phyloP scores from a whole-genome alignment of 179 eudicot genomes.

The Heliamphora ciliata region DNA sequence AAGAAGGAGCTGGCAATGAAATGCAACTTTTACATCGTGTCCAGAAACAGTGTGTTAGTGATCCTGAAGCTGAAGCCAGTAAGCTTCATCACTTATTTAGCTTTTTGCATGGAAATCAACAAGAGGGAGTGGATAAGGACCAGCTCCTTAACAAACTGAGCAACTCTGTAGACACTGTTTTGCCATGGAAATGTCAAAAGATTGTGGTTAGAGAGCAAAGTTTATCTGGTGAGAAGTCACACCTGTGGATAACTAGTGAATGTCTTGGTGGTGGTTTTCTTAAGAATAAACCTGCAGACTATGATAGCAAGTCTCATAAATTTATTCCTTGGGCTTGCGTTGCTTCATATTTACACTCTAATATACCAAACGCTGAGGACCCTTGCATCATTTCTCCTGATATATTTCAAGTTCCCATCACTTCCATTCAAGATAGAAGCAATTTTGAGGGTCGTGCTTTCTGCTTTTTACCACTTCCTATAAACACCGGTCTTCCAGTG shows the following conservation, averaged over 20 bases:
- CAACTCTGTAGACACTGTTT: slow-evolving; percentile 40
- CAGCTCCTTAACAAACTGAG: slow-evolving; percentile 66
- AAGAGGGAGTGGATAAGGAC: slow-evolving; percentile 47
- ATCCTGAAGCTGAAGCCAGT: slow-evolving; percentile 51
- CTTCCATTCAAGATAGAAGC: slow-evolving; percentile 26
- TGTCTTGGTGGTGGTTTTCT: slow-evolving; percentile 56
- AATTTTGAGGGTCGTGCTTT: slow-evolving; percentile 95
- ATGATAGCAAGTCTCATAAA: slow-evolving; percentile 44
- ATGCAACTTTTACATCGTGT: slow-evolving; percentile 86
- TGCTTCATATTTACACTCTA: slow-evolving; percentile 67
- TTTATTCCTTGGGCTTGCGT: slow-evolving; percentile 91
- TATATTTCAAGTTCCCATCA: slow-evolving; percentile 27
- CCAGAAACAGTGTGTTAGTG: slow-evolving; percentile 44
- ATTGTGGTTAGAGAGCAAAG: slow-evolving; percentile 63
- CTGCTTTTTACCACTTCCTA: slow-evolving; percentile 95
- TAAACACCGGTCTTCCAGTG: slow-evolving; percentile 83
- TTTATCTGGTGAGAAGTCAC: slow-evolving; percentile 40
- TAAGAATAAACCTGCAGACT: slow-evolving; percentile 33
- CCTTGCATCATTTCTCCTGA: slow-evolving; percentile 28
- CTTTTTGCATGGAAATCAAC: slow-evolving; percentile 48
- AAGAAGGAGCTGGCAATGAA: slow-evolving; percentile 68
- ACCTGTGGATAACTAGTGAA: slow-evolving; percentile 85
- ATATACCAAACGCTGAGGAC: slow-evolving; percentile 27
- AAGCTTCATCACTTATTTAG: slow-evolving; percentile 51
- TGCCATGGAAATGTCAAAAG: slow-evolving; percentile 88